A percentile compares a stretch with the other conserved stretches of the same genome.
These are phyloP conservation scores for Pleurotus ostreatus DNA, from an alignment of 768 basidiomycete species.

Conservation along the genomic window DNA sequence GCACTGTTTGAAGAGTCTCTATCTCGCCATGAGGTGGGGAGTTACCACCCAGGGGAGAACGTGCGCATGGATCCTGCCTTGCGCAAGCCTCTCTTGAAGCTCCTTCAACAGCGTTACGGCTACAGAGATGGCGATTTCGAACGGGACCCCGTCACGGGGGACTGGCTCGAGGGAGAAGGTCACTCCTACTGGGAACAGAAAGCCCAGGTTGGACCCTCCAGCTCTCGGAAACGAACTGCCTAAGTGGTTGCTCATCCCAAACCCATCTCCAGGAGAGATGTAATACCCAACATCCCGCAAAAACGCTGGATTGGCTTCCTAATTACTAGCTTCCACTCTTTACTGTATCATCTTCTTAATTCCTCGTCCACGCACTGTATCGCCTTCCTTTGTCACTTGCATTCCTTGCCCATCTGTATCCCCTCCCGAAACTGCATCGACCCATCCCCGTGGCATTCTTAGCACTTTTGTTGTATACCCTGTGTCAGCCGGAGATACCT, in stretches of 20 bases:
- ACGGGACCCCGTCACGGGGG: conserved; percentile 55
- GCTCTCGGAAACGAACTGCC: conserved; percentile 26
- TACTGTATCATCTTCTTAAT: neutral
- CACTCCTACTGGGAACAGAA: conserved; percentile 61
- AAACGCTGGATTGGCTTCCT: neutral
- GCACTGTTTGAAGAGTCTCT: conserved; percentile 86
- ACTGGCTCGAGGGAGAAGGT: conserved; percentile 69
- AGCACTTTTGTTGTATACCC: neutral
- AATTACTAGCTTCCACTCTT: neutral
- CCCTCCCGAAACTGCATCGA: neutral
- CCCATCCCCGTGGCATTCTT: neutral
- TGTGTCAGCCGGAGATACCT: neutral
- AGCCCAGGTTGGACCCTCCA: conserved; percentile 30
- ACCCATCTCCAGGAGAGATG: conserved; percentile 23
- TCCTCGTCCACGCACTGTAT: neutral
- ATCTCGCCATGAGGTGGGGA: conserved; percentile 72
- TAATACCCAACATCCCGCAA: neutral
- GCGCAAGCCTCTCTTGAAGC: conserved; percentile 71
- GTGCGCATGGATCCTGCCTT: conserved; percentile 89
- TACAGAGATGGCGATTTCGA: conserved; percentile 89
- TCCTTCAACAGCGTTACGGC: conserved; percentile 68
- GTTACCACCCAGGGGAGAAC: conserved; percentile 78
- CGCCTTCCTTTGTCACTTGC: neutral
- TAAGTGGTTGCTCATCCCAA: conserved; percentile 11
- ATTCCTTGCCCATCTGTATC: neutral